phyloP scores from a whole-genome alignment of 257 asterid species.

The Jasminum sambac region DNA sequence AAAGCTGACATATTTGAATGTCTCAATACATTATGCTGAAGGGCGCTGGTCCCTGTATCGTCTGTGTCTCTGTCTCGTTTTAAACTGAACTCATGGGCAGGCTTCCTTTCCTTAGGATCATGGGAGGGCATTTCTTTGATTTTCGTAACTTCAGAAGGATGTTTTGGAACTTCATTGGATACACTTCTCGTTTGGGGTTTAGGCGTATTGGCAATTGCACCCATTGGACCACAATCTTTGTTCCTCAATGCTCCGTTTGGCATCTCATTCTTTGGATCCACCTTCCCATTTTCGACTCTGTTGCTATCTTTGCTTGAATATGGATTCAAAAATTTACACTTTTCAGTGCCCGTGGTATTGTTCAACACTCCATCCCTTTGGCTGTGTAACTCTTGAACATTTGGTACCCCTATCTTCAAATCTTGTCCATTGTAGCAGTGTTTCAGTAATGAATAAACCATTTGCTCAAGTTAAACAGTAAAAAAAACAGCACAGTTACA shows the following conservation, averaged over 20 bases:
- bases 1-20: constrained; percentile 54
- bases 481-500: background rate
- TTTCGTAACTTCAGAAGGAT: constrained; percentile 24
- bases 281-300: constrained; percentile 21
- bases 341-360: background rate
- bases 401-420: constrained; percentile 13
- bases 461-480: background rate
- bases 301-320: constrained; percentile 1
- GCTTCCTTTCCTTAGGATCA: constrained; percentile 31
- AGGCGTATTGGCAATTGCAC: constrained; percentile 19
- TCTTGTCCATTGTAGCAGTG: constrained; percentile 2
- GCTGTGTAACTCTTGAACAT: background rate
- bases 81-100: constrained; percentile 41
- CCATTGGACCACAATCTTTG: constrained; percentile 29
- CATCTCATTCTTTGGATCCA: constrained; percentile 26
- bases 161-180: constrained; percentile 28
- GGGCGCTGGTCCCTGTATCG: constrained; percentile 35
- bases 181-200: constrained; percentile 26
- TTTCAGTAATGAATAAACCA: background rate
- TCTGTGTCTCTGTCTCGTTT: constrained; percentile 35
- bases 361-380: background rate
- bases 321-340: background rate
- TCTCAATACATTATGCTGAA: constrained; percentile 42
- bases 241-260: constrained; percentile 25
- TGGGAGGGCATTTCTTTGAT: constrained; percentile 27